Conservation (phyloP, 23 red algal species). For the Chondrus crispus region DNA sequence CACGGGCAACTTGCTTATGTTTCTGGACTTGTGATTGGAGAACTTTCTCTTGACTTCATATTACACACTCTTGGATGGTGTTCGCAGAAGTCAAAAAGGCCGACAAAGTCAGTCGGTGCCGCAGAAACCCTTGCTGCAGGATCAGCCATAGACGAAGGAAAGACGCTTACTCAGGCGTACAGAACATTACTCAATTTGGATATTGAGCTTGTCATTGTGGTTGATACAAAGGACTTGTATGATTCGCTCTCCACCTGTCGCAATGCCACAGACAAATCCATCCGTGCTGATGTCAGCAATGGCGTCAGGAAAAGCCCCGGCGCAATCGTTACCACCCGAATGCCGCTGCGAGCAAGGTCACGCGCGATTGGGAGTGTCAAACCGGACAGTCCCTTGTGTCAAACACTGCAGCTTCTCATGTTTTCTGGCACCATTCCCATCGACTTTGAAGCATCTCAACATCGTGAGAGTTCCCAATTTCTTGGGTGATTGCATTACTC, state of each 20-base stretch:
- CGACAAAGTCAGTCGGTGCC: constrained; percentile 23
- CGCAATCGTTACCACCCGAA: neutral
- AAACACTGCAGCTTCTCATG: neutral
- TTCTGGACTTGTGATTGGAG: constrained; percentile 26
- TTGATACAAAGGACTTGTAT: constrained; percentile 20
- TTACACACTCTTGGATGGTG: neutral
- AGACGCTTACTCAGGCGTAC: neutral
- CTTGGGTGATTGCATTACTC: neutral
- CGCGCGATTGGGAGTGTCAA: neutral
- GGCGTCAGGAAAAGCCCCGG: neutral
- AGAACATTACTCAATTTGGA: neutral
- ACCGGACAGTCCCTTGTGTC: neutral
- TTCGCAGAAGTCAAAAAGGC: constrained; percentile 11
- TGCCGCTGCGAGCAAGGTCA: neutral
- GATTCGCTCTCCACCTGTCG: neutral
- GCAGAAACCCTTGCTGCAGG: constrained; percentile 34
- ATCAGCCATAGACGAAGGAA: constrained; percentile 12
- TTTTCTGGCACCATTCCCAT: neutral
- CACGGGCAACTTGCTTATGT: constrained; percentile 36
- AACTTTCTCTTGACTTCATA: neutral
- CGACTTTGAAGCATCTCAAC: neutral
- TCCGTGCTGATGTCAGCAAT: constrained; percentile 3
- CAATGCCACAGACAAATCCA: constrained; percentile 16
- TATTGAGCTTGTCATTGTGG: neutral
- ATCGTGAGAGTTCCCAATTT: neutral